These are phyloP conservation scores for Neurospora cerealis DNA, from an alignment of 495 filamentous ascomycete species.

Conservation along the genomic window DNA sequence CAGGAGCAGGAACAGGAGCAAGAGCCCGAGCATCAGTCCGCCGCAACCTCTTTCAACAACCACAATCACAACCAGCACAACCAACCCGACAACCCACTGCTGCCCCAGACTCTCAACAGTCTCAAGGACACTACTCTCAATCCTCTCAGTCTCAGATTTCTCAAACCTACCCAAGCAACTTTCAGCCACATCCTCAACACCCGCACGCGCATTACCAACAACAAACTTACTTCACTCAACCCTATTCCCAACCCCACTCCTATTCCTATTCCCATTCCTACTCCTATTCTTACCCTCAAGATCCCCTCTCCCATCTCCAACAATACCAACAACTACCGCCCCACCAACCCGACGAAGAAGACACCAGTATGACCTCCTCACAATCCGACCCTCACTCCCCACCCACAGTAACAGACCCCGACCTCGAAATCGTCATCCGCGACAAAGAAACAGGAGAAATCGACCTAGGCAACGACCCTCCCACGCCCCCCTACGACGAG, in stretches of 20 bases:
- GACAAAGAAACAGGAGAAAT: conserved; percentile 62
- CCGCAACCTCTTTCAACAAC: conserved; percentile 59
- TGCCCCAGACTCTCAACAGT: not conserved
- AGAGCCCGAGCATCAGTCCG: conserved; percentile 30
- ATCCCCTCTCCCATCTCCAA: not conserved
- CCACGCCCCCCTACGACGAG: conserved; percentile 43
- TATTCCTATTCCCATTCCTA: not conserved
- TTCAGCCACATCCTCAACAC: not conserved
- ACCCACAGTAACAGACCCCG: conserved; percentile 13
- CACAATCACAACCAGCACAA: not conserved
- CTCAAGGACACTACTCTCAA: not conserved
- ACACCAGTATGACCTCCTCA: not conserved
- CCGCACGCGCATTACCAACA: not conserved
- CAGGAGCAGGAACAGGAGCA: not conserved
- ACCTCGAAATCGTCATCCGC: conserved; percentile 63
- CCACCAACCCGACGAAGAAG: not conserved
- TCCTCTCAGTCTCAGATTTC: not conserved
- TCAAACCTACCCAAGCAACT: not conserved
- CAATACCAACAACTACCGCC: not conserved
- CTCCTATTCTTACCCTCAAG: not conserved
- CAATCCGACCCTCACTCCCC: not conserved
- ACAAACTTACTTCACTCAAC: not conserved
- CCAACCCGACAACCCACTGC: not conserved
- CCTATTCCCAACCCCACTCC: not conserved
- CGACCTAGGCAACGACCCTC: conserved; percentile 54